Conservation (phyloP, 441 rosid species). For the Gossypium trilobum region DNA sequence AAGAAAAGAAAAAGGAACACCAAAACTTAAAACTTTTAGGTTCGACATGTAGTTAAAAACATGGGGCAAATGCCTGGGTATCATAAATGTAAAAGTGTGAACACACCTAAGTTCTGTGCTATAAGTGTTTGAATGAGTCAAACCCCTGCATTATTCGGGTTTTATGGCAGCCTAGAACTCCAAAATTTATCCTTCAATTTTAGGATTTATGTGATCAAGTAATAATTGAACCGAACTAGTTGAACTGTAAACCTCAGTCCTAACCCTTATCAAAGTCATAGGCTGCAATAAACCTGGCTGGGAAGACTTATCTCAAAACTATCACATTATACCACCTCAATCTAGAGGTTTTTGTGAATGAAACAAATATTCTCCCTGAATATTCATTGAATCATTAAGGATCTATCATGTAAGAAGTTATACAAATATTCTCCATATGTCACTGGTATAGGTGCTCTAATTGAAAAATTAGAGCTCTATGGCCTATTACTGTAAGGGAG, state of each 20-base stretch:
- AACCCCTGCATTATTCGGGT: not conserved
- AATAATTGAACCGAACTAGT: not conserved
- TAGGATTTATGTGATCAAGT: not conserved
- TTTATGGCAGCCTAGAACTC: not conserved
- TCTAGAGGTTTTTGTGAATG: not conserved
- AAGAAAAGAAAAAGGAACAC: slow-evolving; percentile 11
- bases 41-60: not conserved
- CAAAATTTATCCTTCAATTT: not conserved
- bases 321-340: not conserved
- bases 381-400: not conserved
- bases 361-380: slow-evolving; percentile 3
- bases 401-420: not conserved
- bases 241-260: not conserved
- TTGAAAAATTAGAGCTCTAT: not conserved
- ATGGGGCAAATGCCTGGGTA: not conserved
- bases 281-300: not conserved
- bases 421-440: not conserved
- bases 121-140: not conserved
- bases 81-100: not conserved
- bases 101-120: not conserved
- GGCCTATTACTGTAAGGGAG: not conserved
- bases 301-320: not conserved
- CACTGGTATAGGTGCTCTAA: not conserved
- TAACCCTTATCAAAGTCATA: not conserved
- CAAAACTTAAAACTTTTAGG: not conserved